phyloP scores from a whole-genome alignment of 2,329 filamentous ascomycete species.

The Ophiosphaerella korrae region DNA sequence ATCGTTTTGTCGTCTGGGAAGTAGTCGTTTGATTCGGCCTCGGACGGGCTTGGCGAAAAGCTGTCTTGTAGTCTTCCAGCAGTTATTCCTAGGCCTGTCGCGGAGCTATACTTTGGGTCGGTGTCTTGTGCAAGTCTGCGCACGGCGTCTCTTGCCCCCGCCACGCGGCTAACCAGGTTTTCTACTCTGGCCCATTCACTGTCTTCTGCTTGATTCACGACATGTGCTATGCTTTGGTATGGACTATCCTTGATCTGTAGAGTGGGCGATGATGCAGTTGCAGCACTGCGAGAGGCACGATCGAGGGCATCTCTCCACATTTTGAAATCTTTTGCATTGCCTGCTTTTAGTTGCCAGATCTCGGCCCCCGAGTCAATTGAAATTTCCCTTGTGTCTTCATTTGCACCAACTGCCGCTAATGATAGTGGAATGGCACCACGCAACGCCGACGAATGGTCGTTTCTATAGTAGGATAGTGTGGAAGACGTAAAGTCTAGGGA shows the following conservation, averaged over 20 bases:
- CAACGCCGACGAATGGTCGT: constrained; percentile 88
- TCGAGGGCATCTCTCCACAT: constrained; percentile 88
- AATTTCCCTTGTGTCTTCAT: constrained; percentile 87
- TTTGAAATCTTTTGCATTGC: constrained; percentile 81
- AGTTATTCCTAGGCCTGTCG: constrained; percentile 42
- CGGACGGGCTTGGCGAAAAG: constrained; percentile 47
- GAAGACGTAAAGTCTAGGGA: constrained; percentile 93
- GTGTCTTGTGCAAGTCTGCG: constrained; percentile 86
- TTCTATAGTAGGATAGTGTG: constrained; percentile 95
- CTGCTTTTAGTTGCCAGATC: constrained; percentile 90
- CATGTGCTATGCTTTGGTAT: constrained; percentile 22
- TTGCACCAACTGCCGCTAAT: constrained; percentile 86
- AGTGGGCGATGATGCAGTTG: constrained; percentile 33
- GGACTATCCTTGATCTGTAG: constrained; percentile 33
- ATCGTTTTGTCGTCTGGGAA: constrained; percentile 50
- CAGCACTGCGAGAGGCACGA: constrained; percentile 68
- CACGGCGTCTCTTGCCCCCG: constrained; percentile 86
- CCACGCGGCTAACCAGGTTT: constrained; percentile 80
- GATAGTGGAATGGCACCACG: constrained; percentile 91
- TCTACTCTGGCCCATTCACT: constrained; percentile 88
- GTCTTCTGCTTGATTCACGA: constrained; percentile 63
- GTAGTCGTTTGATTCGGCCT: constrained; percentile 60
- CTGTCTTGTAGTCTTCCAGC: constrained; percentile 29
- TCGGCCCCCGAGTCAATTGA: constrained; percentile 97
- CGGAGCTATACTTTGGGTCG: constrained; percentile 63